Evolutionary conservation across 1,284 basidiomycete species (phyloP), one percentile per base, ranked within the genome.

Genomic region (Boletus mariae): DNA sequence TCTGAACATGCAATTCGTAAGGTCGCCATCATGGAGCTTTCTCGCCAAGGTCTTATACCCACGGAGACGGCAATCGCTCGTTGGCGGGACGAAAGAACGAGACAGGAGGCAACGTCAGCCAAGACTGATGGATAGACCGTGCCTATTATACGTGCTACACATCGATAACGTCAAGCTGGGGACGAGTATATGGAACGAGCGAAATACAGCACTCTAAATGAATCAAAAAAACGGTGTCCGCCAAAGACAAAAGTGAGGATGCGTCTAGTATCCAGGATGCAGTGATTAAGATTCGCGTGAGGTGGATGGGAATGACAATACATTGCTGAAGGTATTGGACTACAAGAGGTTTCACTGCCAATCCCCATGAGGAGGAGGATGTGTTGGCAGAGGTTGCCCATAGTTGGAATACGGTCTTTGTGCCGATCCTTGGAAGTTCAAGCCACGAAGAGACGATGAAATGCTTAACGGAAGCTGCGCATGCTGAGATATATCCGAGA

Each of bases 51-150:
- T 17, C 75, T 90, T 45, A 80, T 94, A 54, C 83, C 85, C 5
- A 92, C 90, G 8, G 92, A 94, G 70, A 83, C 84, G 10, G 90
- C 90, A 62, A 93, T 94, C 45, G 76, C 82, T 38, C 84, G 83
- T 65, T 94, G 92, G 92, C 85, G 82, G 65, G 79, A 75, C 20
- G 73, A 73, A 56, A 69, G 65, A 60, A 74, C 51, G 34, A 61
- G 45, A 44, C 54, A 55, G 28, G 60, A 60, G 35, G 44, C 44
- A 45, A 45, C 42, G 8, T 45, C 45, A 10, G 49, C 34, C 47
- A 44, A 54, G 23, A 44, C 29, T 41, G 50, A 40, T 46, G 34
- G 35, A 55, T 53, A 56, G 28, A 38, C 31, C 31, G 31, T 47
- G 15, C 15, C 17, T 53, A 51, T 56, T 55, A 51, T 54, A 49